Percentiles rank a stretch among this genome's conserved stretches.
phyloP scores from a whole-genome alignment of 1,284 basidiomycete species.

The Leccinum pallidistipes region DNA sequence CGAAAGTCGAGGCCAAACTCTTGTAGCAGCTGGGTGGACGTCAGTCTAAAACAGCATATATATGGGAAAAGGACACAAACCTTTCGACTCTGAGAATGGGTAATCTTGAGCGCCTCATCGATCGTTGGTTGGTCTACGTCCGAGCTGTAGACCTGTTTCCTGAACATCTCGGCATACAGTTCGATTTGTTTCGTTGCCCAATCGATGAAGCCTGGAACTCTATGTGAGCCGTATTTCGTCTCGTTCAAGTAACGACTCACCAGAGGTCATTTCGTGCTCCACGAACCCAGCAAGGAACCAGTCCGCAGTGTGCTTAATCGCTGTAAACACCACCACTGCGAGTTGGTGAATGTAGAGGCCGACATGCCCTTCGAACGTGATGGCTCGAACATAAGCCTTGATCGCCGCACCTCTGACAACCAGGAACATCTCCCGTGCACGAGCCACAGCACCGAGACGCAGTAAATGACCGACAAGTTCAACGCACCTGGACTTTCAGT shows the following conservation, averaged over 20 bases:
- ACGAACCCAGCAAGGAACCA: constrained; percentile 97
- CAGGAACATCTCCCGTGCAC: constrained; percentile 79
- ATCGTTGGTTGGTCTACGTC: constrained; percentile 69
- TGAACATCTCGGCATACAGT: constrained; percentile 82
- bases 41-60: not conserved
- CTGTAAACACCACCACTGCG: constrained; percentile 82
- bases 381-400: constrained; percentile 75
- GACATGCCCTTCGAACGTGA: constrained; percentile 92
- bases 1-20: constrained; percentile 93
- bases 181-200: constrained; percentile 93
- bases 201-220: constrained; percentile 76
- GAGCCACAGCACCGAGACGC: constrained; percentile 65
- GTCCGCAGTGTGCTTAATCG: constrained; percentile 94
- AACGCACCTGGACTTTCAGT: constrained; percentile 78
- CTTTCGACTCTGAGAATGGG: constrained; percentile 78
- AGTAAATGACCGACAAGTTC: constrained; percentile 72
- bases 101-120: constrained; percentile 76
- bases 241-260: constrained; percentile 41
- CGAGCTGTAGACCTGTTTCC: constrained; percentile 87
- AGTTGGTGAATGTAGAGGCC: constrained; percentile 79
- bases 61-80: constrained; percentile 40
- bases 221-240: constrained; percentile 2
- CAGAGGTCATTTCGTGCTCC: constrained; percentile 91
- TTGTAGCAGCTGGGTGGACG: constrained; percentile 66
- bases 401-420: constrained; percentile 78